Conservation (phyloP, 2,329 filamentous ascomycete genomes). For the Remersonia thermophila region DNA sequence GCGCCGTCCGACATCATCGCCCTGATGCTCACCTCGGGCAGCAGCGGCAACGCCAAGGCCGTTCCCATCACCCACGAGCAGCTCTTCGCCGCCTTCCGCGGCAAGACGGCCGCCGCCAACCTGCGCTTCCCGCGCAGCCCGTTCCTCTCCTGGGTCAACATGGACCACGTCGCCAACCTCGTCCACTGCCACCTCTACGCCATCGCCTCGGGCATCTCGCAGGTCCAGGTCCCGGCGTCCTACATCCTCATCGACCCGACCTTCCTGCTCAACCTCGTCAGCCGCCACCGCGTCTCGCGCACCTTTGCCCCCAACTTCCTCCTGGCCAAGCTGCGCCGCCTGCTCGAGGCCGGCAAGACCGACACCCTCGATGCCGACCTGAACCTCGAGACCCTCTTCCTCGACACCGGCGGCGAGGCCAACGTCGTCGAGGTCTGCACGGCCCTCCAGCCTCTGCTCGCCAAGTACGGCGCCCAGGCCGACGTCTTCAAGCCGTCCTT, state of each 20-base stretch:
- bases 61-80: constrained; percentile 33
- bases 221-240: constrained; percentile 32
- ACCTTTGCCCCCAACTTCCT: constrained; percentile 33
- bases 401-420: constrained; percentile 32
- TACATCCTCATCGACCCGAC: constrained; percentile 29
- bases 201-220: constrained; percentile 26
- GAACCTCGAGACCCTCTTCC: constrained; percentile 17
- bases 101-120: constrained; percentile 23
- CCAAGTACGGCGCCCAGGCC: constrained; percentile 20
- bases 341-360: constrained; percentile 5
- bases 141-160: constrained; percentile 36
- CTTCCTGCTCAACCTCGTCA: constrained; percentile 28
- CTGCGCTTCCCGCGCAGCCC: constrained; percentile 20
- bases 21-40: constrained; percentile 42
- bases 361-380: constrained; percentile 4
- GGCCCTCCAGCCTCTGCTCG: constrained; percentile 20
- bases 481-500: constrained; percentile 30
- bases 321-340: constrained; percentile 19
- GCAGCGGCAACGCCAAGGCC: constrained; percentile 38
- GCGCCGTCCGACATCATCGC: constrained; percentile 9
- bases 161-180: constrained; percentile 43
- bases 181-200: constrained; percentile 40
- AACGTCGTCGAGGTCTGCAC: constrained; percentile 26
- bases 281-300: constrained; percentile 27
- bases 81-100: constrained; percentile 27